These are phyloP conservation scores for Colletotrichum sp. DNA, from an alignment of 2,329 filamentous ascomycete species.

Conservation along the genomic window DNA sequence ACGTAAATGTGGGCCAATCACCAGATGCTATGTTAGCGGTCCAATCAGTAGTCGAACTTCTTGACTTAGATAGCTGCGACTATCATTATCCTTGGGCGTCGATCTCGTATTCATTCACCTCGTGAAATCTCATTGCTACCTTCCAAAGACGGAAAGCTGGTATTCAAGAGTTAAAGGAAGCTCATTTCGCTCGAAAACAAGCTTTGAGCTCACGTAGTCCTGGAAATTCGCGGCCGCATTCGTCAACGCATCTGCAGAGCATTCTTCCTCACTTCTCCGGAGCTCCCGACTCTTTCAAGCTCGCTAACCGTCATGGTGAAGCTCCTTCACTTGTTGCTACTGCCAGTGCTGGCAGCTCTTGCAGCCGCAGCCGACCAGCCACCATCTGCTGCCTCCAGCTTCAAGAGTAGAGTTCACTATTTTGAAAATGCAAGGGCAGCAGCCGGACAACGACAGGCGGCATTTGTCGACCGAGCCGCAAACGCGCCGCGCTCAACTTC, in stretches of 20 bases:
- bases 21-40: not conserved
- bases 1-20: not conserved
- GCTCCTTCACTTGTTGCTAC: not conserved
- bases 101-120: not conserved
- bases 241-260: too few relatives aligned
- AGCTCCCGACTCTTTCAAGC: rapidly evolving
- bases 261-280: too few relatives aligned
- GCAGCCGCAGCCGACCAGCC: not conserved
- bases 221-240: rapidly evolving
- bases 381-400: not conserved
- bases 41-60: not conserved
- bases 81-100: not conserved
- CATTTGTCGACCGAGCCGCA: not conserved
- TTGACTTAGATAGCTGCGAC: not conserved
- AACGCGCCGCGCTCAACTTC: not conserved
- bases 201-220: not conserved
- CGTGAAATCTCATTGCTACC: not conserved
- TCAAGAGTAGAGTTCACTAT: not conserved
- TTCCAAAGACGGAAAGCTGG: not conserved
- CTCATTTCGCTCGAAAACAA: not conserved
- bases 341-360: not conserved
- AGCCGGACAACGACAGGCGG: not conserved
- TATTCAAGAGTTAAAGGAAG: not conserved
- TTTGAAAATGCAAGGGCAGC: not conserved
- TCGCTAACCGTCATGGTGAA: not conserved